Evolutionary conservation across 1,139 yeast species (phyloP), one percentile per base, ranked within the genome.

Genomic region (Pichia sp.): DNA sequence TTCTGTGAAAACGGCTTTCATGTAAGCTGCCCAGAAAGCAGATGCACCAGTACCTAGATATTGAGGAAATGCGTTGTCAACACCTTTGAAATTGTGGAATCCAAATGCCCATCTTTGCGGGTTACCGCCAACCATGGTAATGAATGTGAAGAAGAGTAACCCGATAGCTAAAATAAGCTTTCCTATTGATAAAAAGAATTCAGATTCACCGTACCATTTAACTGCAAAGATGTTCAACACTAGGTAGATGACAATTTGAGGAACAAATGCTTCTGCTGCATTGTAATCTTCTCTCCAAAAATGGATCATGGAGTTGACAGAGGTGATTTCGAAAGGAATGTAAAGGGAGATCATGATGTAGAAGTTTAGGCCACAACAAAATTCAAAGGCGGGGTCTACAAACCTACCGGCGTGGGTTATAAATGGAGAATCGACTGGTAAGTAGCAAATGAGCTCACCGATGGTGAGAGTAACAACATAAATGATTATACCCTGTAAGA

Each of bases 61-160:
- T 51, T 71, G 70, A 46, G 78, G 72, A 66, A 81, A 81, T 0
- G 85, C 84, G 58, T 85, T 85, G 2, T 83, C 81, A 59, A 77
- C 60, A 42, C 75, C 72, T 85, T 85, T 83, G 58, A 77, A 83
- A 71, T 75, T 83, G 59, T 83, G 73, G 72, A 83, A 83, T 0
- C 87, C 88, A 52, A 75, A 72, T 61, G 85, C 75, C 60, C 80
- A 84, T 58, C 78, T 78, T 44, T 76, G 73, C 55, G 86, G 86
- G 40, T 78, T 79, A 55, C 84, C 84, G 53, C 83, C 83, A 58
- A 79, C 75, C 55, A 80, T 79, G 53, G 79, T 74, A 49, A 76
- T 63, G 65, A 75, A 74, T 51, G 79, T 73, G 52, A 77, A 69
- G 40, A 72, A 67, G 55, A 79, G 78, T 61, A 79, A 75, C 49